Conservation (phyloP, 2,329 filamentous ascomycete species). For the Huntiella omanensis region DNA sequence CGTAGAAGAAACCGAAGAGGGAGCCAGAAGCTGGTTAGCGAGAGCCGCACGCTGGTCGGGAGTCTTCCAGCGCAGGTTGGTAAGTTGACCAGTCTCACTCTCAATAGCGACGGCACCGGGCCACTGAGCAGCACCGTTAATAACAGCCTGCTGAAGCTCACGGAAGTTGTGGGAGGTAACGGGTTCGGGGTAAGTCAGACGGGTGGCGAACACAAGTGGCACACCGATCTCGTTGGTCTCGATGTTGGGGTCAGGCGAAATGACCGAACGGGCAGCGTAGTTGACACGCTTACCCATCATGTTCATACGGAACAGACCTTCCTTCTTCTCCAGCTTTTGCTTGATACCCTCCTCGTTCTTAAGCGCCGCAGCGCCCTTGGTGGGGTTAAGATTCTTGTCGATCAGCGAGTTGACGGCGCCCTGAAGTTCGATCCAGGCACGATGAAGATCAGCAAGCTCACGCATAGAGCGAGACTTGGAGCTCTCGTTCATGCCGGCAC, state of each 20-base stretch:
- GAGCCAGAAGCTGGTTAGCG: slow-evolving; percentile 81
- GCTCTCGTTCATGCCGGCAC: slow-evolving; percentile 5
- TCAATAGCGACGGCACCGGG: slow-evolving; percentile 88
- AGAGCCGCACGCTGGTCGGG: slow-evolving; percentile 73
- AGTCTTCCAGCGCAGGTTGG: slow-evolving; percentile 73
- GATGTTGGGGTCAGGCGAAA: slow-evolving; percentile 94
- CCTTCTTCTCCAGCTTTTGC: slow-evolving; percentile 95
- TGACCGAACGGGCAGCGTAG: slow-evolving; percentile 91
- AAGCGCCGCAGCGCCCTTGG: slow-evolving; percentile 58
- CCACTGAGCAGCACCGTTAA: slow-evolving; percentile 87
- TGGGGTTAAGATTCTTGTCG: slow-evolving; percentile 70
- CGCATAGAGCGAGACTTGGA: slow-evolving; percentile 1
- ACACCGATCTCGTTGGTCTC: slow-evolving; percentile 98
- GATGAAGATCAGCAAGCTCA: slow-evolving; percentile 63
- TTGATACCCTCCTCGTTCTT: slow-evolving; percentile 87
- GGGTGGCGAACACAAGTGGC: slow-evolving; percentile 90
- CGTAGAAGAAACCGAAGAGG: slow-evolving; percentile 54
- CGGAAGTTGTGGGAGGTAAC: slow-evolving; percentile 95
- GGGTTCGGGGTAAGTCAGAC: slow-evolving; percentile 89
- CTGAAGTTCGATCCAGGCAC: slow-evolving; percentile 67
- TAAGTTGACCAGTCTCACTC: slow-evolving; percentile 82
- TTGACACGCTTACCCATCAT: slow-evolving; percentile 99
- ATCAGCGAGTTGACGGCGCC: slow-evolving; percentile 84
- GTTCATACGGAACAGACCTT: slow-evolving; percentile 93
- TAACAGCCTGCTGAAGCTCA: slow-evolving; percentile 86